Conservation (phyloP, 805 yeast species). For the Grigorovia jiainica region DNA sequence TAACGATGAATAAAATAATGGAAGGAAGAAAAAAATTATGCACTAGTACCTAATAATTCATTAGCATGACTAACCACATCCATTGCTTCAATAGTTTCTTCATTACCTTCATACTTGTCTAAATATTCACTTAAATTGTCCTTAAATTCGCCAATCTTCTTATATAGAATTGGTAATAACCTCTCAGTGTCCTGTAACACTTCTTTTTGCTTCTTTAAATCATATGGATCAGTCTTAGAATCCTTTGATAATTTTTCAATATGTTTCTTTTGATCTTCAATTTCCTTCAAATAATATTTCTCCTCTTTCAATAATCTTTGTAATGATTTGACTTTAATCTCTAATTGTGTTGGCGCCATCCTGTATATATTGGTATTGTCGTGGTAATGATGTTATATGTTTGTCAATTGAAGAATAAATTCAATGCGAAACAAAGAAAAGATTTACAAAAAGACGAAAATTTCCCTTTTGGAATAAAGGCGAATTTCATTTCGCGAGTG, state of each 20-base stretch:
- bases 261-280: constrained; percentile 40
- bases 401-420: too few species aligned
- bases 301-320: constrained; percentile 63
- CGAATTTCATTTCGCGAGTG: too few species aligned
- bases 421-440: too few species aligned
- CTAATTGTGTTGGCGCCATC: constrained; percentile 64
- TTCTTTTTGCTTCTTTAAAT: constrained; percentile 45
- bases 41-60: constrained; percentile 11
- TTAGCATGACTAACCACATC: constrained; percentile 21
- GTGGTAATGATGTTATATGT: too few species aligned
- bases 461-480: too few species aligned
- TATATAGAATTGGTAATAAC: constrained; percentile 40
- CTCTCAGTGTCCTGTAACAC: constrained; percentile 46
- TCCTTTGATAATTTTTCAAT: constrained; percentile 39
- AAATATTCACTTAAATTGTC: constrained; percentile 34
- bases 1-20: too few species aligned
- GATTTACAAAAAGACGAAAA: too few species aligned
- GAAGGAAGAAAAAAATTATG: not conserved
- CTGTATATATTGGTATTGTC: too few species aligned
- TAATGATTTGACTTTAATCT: constrained; percentile 63
- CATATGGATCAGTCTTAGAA: constrained; percentile 49
- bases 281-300: constrained; percentile 48
- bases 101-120: constrained; percentile 29
- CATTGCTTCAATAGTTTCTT: constrained; percentile 24
- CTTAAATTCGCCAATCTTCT: constrained; percentile 33